These are phyloP conservation scores for Aspergillus neotritici DNA, from an alignment of 2,329 filamentous ascomycete species.

Conservation along the genomic window DNA sequence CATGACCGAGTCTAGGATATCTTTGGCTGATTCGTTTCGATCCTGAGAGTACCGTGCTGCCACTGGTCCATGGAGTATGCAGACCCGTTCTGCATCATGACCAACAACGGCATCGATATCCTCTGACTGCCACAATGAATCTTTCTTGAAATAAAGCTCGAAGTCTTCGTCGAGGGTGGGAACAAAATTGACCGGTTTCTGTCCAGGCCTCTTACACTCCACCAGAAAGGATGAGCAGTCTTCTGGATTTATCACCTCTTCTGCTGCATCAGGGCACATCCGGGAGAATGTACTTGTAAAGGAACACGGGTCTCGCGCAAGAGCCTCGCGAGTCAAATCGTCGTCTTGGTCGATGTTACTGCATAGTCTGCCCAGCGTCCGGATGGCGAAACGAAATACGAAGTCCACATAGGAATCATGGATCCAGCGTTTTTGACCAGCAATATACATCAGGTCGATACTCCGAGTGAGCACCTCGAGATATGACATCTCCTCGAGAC, in stretches of 20 bases:
- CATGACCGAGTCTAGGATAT: slow-evolving; percentile 85
- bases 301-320: slow-evolving; percentile 4
- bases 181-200: slow-evolving; percentile 94
- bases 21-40: slow-evolving; percentile 84
- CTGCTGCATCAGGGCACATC: slow-evolving; percentile 70
- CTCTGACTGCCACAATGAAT: slow-evolving; percentile 96
- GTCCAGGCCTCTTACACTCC: slow-evolving; percentile 76
- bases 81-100: slow-evolving; percentile 88
- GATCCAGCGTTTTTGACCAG: slow-evolving; percentile 82
- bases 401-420: slow-evolving; percentile 71
- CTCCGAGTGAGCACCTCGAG: slow-evolving; percentile 74
- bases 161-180: slow-evolving; percentile 88
- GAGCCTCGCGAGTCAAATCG: slow-evolving; percentile 39
- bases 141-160: slow-evolving; percentile 99
- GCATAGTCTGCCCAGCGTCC: slow-evolving; percentile 70
- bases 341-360: slow-evolving; percentile 64
- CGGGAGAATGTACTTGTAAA: slow-evolving; percentile 7
- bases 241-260: slow-evolving; percentile 89
- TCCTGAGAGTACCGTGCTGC: slow-evolving; percentile 80
- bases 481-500: slow-evolving; percentile 92
- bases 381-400: slow-evolving; percentile 86
- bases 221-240: slow-evolving; percentile 92
- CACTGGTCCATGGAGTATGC: slow-evolving; percentile 89
- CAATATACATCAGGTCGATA: slow-evolving; percentile 80
- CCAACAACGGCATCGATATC: slow-evolving; percentile 87